These are phyloP conservation scores for Bjerkandera adusta DNA, from an alignment of 1,284 basidiomycete genomes.

Conservation along the genomic window DNA sequence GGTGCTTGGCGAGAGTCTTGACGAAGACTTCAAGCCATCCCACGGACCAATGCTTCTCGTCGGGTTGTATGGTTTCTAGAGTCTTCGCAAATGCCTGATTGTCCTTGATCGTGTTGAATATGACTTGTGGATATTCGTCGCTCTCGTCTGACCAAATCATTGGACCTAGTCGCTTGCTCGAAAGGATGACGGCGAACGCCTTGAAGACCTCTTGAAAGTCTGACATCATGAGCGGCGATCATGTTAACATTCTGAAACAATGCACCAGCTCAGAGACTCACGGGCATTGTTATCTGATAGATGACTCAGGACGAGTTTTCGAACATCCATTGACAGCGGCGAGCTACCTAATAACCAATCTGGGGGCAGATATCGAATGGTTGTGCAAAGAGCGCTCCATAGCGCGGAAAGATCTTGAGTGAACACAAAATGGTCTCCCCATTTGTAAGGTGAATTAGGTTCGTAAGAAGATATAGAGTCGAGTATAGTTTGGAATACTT, in stretches of 20 bases:
- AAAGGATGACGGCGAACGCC: conserved; percentile 53
- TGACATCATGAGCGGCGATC: conserved; percentile 27
- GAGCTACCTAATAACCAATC: conserved; percentile 37
- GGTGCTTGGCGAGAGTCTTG: conserved; percentile 46
- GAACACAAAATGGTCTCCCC: conserved; percentile 33
- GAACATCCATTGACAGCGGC: conserved; percentile 41
- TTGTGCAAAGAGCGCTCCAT: conserved; percentile 55
- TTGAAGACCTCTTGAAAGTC: conserved; percentile 67
- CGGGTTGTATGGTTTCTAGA: conserved; percentile 35
- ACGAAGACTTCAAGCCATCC: conserved; percentile 40
- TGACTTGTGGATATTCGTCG: conserved; percentile 66
- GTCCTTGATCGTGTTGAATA: conserved; percentile 82
- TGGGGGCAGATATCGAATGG: conserved; percentile 50
- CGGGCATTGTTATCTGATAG: conserved; percentile 61
- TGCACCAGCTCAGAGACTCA: conserved; percentile 39
- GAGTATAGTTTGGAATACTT: conserved; percentile 41
- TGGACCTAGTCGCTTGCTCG: conserved; percentile 47
- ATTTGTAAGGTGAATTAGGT: conserved; percentile 14
- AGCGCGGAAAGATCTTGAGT: conserved; percentile 39
- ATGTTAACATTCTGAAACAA: background rate
- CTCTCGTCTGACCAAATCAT: conserved; percentile 68
- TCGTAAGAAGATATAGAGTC: conserved; percentile 19
- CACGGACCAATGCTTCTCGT: conserved; percentile 26
- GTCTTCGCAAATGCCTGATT: conserved; percentile 61
- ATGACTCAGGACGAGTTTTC: conserved; percentile 54